Base-by-base conservation (phyloP, 2,329 filamentous ascomycete species). In the Juglanconis oblonga region DNA sequence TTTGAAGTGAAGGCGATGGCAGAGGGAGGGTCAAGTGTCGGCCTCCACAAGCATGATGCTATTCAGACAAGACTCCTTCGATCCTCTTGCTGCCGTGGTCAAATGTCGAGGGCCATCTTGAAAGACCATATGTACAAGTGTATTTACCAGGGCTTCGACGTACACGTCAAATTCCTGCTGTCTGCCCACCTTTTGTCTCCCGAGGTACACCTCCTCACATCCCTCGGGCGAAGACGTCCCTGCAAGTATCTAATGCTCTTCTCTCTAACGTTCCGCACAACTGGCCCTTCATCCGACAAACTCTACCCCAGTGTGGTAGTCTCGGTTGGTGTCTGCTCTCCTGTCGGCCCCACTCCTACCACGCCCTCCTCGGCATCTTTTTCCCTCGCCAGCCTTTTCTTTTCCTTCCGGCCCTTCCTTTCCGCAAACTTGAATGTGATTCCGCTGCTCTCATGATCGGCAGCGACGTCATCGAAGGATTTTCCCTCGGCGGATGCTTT, bases 381-480 rank as follows among this genome's bases (percentile, higher is more conserved):
- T 10, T 52, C 44, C 57, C 38, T 29, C 8, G 24, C 35, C 36
- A 24, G 8, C 17, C 29, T 9, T 5, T 32, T 36, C 7, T 24
- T 29, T 1, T 52, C 36, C 59, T 48, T 56, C 32, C 56, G 50
- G 33, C 60, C 52, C 55, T 69, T 67, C 14, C 71, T 68, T 63
- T 77, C 74, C 3, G 74, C 68, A 63, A 76, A 78, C 31, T 69
- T 67, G 62, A 76, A 78, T 0, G 69, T 66, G 9, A 61, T 63
- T 5, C 72, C 72, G 0, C 64, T 64, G 17, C 65, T 66, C 51
- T 72, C 68, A 57, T 75, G 65, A 59, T 77, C 76, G 3, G 67
- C 69, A 3, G 67, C 67, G 3, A 86, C 67, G 51, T 87, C 81
- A 64, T 87, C 84, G 64, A 86, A 82, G 0, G 77, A 81, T 68